phyloP scores from a whole-genome alignment of 306 rosid species.

The Canavalia ensiformis region DNA sequence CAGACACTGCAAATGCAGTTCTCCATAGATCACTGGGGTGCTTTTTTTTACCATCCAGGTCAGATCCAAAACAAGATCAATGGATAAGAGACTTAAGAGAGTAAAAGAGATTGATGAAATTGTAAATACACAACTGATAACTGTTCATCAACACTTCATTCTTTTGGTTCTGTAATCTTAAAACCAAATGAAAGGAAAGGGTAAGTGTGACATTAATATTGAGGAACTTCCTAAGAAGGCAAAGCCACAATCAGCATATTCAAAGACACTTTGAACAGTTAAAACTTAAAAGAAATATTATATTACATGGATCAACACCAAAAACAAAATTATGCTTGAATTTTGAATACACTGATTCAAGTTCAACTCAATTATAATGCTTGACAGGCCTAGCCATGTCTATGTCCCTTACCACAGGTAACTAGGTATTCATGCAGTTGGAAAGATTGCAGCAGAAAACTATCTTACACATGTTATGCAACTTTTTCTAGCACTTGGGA shows the following conservation, averaged over 20 bases:
- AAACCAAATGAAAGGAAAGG: neutral
- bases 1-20: conserved; percentile 11
- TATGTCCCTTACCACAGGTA: conserved; percentile 27
- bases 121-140: neutral
- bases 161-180: neutral
- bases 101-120: neutral
- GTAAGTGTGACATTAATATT: neutral
- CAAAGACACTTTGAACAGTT: neutral
- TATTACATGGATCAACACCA: neutral
- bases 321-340: conserved; percentile 10
- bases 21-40: conserved; percentile 8
- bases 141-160: neutral
- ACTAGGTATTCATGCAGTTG: neutral
- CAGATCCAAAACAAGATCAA: neutral
- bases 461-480: neutral
- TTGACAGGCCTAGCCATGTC: conserved; percentile 27
- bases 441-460: conserved; percentile 17
- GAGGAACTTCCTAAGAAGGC: neutral
- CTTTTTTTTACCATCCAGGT: neutral
- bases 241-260: neutral
- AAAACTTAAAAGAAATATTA: neutral
- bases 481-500: conserved; percentile 4
- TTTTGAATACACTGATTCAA: conserved; percentile 5
- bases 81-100: neutral
- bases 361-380: conserved; percentile 3